Evolutionary conservation across 2,329 filamentous ascomycete genomes (phyloP), one percentile per base, ranked within the genome.

Genomic region (Trichoderma harzianum): DNA sequence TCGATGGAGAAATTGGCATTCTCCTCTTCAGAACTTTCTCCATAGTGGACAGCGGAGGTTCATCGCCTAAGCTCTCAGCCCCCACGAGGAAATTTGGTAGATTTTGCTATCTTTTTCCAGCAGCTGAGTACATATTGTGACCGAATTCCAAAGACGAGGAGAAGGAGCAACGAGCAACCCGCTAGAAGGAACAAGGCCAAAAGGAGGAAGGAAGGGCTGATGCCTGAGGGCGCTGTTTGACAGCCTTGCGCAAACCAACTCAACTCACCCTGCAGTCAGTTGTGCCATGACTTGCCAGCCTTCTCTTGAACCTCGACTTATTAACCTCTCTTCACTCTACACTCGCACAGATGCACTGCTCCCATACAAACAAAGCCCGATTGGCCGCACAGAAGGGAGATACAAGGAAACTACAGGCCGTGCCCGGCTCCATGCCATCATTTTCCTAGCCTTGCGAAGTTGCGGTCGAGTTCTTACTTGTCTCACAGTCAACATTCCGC

Each of bases 401-500:
- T 47, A 7, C 57, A 32, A 26, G 57, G 55, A 21, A 69, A 62
- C 26, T 36, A 62, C 57, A 28, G 55, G 39, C 39, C 28, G 18
- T 32, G 53, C n/a, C n/a, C 24, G 51, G 53, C 32, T 43, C 21
- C 53, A 69, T 28, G 55, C 51, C 21, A 28, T 51, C 66, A 62
- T 53, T 36, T 51, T 43, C 53, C 34, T 36, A 57, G 21, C 28
- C 55, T 62, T 30, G 61, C 16, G 7, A 62, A n/a, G 2, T 62
- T 69, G 66, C 26, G 66, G 66, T 30, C 39, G 57, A 69, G n/a
- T 69, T 69, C 39, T 62, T 62, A 62, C 66, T n/a, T 53, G 39
- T 36, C 57, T 69, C 66, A 62, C 57, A 62, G 57, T 69, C 55
- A 69, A 39, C 66, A 51, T 36, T 69, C 32, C 39, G 34, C 65